phyloP scores from a whole-genome alignment of 1,139 yeast genomes.

The Meyerozyma guilliermondii region DNA sequence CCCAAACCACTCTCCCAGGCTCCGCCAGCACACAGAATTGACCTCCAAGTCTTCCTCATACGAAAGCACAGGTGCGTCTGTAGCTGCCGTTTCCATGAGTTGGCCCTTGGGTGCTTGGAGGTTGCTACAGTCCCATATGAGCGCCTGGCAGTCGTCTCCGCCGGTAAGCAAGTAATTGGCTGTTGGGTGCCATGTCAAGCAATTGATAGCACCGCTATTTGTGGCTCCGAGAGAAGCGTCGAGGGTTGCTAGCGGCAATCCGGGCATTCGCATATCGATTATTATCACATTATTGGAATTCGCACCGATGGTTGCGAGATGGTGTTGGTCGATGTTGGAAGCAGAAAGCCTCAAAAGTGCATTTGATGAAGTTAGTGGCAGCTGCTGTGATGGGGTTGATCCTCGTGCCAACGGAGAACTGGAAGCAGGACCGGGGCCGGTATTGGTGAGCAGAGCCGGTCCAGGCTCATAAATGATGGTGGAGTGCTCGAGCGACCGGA shows the following conservation, averaged over 20 bases:
- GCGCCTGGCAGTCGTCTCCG: constrained; percentile 86
- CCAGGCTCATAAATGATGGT: constrained; percentile 82
- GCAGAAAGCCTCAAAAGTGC: constrained; percentile 76
- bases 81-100: constrained; percentile 1
- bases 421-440: neutral
- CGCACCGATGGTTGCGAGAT: constrained; percentile 73
- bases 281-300: constrained; percentile 63
- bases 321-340: constrained; percentile 74
- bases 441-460: neutral
- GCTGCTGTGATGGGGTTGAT: constrained; percentile 4
- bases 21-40: constrained; percentile 74
- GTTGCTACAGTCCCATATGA: constrained; percentile 71
- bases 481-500: constrained; percentile 85
- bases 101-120: constrained; percentile 10
- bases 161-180: constrained; percentile 67
- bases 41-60: constrained; percentile 64
- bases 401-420: neutral
- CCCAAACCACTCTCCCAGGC: constrained; percentile 74
- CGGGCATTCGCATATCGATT: constrained; percentile 86
- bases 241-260: constrained; percentile 65
- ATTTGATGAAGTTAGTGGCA: constrained; percentile 28
- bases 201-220: constrained; percentile 56
- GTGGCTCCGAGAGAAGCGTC: constrained; percentile 57
- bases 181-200: constrained; percentile 80
- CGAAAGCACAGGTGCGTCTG: constrained; percentile 45